These are phyloP conservation scores for Tolypocladium guangdongense DNA, from an alignment of 2,329 filamentous ascomycete species.

Conservation along the genomic window DNA sequence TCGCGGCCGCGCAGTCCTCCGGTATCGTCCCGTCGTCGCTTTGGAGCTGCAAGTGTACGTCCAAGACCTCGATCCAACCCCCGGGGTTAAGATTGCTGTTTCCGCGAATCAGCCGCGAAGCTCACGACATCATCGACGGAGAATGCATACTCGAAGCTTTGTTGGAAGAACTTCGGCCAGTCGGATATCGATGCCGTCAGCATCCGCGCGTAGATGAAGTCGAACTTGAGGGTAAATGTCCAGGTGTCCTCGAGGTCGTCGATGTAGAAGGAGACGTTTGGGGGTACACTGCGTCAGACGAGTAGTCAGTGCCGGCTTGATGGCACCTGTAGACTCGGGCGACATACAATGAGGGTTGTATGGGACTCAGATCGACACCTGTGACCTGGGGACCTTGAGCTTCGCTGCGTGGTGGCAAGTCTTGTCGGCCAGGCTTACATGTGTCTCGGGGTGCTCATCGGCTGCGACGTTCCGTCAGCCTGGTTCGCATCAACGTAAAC, in stretches of 20 bases:
- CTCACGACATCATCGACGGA: too few relatives aligned
- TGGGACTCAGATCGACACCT: constrained; percentile 31
- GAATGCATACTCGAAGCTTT: constrained; percentile 20
- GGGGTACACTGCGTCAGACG: constrained; percentile 25
- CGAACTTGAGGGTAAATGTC: constrained; percentile 26
- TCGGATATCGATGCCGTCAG: constrained; percentile 24
- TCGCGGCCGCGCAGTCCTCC: constrained; percentile 13
- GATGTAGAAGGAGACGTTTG: constrained; percentile 37
- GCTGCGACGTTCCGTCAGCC: constrained; percentile 7
- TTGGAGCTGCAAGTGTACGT: constrained; percentile 25
- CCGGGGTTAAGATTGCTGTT: constrained; percentile 25
- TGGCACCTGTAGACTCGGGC: background rate
- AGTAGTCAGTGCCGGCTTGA: background rate
- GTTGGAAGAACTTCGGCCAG: constrained; percentile 24
- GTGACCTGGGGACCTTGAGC: constrained; percentile 13
- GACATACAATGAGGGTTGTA: constrained; percentile 24
- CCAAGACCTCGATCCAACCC: constrained; percentile 32
- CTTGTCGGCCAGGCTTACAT: constrained; percentile 6
- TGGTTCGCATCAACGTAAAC: too few relatives aligned
- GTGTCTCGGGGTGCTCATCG: constrained; percentile 17
- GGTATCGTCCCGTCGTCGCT: constrained; percentile 31
- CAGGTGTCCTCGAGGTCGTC: constrained; percentile 31
- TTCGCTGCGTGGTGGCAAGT: rapidly evolving
- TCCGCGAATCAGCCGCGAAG: background rate
- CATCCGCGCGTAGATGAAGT: constrained; percentile 29